Conservation (phyloP, 2,329 filamentous ascomycete species). For the Cladosporium sp. region DNA sequence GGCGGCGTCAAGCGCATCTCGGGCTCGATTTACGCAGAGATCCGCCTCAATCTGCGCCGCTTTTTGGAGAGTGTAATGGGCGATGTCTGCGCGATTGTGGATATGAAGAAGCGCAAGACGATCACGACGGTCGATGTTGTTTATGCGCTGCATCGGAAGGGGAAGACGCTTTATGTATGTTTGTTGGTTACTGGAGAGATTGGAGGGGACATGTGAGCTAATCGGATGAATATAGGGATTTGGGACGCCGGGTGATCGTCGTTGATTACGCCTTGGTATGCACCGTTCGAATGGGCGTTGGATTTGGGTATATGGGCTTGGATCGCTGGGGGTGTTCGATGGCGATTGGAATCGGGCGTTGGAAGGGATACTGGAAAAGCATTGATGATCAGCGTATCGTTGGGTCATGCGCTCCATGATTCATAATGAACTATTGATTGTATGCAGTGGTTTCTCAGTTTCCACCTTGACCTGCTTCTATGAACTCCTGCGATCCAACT, state of each 20-base stretch:
- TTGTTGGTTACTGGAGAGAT: neutral
- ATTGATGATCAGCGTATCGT: no score
- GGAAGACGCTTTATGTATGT: conserved; percentile 17
- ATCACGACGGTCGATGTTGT: conserved; percentile 58
- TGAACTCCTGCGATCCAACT: no score
- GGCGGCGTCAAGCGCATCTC: conserved; percentile 73
- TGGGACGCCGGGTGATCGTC: neutral
- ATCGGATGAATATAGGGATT: neutral
- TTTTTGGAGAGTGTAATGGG: conserved; percentile 46
- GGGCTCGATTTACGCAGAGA: conserved; percentile 55
- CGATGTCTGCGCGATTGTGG: conserved; percentile 23
- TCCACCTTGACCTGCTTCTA: no score
- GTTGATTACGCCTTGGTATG: no score
- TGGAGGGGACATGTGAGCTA: neutral
- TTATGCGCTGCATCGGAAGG: conserved; percentile 44
- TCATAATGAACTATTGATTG: no score
- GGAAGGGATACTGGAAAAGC: no score
- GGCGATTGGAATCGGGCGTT: no score
- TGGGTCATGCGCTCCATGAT: no score
- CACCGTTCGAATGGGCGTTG: neutral
- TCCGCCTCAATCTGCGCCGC: conserved; percentile 48
- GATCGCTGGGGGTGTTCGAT: no score
- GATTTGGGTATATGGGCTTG: no score
- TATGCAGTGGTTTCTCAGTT: no score
- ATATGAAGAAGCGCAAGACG: conserved; percentile 48